Evolutionary conservation across 257 asterid species (phyloP), one percentile per base, ranked within the genome.

Genomic region (Ligustrum vulgare): DNA sequence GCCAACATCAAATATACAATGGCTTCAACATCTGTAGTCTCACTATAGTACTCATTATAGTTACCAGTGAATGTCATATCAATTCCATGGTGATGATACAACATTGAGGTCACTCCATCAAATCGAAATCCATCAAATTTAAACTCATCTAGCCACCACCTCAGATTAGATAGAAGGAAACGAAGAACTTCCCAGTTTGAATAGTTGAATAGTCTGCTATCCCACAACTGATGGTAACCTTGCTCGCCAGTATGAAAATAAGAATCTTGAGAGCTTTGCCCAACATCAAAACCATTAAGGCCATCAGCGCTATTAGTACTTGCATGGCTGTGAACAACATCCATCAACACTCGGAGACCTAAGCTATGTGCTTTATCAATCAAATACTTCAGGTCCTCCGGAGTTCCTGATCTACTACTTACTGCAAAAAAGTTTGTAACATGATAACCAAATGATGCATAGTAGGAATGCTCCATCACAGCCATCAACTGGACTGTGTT

Each of bases 111-210:
- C 64, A 94, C 91, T 78, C 99, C 99, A 83, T 94, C 99, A 74
- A 94, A 92, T 68, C 99, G 91, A 86, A 94, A 94, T 41, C 99
- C 99, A 56, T 94, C 99, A 83, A 94, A 94, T 64, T 82, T 86
- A 77, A 83, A 94, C 88, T 94, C 99, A 69, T 94, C 98, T 7
- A 92, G 80, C 99, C 99, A 94, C 94, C 96, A 94, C 86, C 96
- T 92, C 83, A 94, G 85, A 81, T 94, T 94, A 64, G 99, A 94
- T 37, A 94, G 88, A 82, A 94, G 95, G 82, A 94, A 94, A 10
- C 99, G 95, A 67, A 94, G 96, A 84, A 92, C 99, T 84, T 94
- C 99, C 99, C 99, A 94, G 72, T 92, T 92, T 54, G 88, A 87
- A 79, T 94, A 94, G 78, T 94, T 94, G 82, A 92, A 94, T 36